Base-by-base conservation (phyloP, 169 alveolate genomes). In the Neospora caninum region DNA sequence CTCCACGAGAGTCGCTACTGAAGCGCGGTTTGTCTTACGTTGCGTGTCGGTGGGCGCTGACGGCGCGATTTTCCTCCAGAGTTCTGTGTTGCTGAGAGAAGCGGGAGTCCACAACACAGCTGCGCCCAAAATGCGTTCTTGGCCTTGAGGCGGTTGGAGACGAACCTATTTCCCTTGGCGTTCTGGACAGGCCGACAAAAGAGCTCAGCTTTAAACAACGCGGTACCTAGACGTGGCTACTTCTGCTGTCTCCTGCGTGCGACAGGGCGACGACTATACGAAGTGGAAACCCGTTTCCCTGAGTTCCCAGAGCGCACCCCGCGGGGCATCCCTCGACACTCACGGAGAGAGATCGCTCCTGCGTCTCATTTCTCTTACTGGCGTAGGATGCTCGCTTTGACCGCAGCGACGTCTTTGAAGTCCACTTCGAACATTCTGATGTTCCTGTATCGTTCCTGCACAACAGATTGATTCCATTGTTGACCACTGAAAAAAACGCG, bases 371-470 rank as follows among this genome's bases (percentile, higher is more conserved):
- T 73, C 39, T 10, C 84, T 31, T n/a, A 73, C 84, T 73, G 84
- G 49, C 42, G 49, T 13, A 73, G 22, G 39, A 73, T 36, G 84
- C 84, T 4, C 2, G 2, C 27, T n/a, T 73, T 73, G 49, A 31
- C 45, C 2, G 39, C 84, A 16, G n/a, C 42, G 45, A 73, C 84
- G 45, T 73, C 84, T 6, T 9, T 31, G 84, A 73, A 73, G 84
- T 73, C 84, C 84, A 73, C 84, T n/a, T 73, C 84, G 84, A 73
- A 73, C 84, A 73, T 10, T 10, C 20, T 34, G 9, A 73, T 34
- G 43, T 73, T 73, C 25, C 25, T 73, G 43, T 73, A 73, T 27
- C 84, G 84, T 73, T 73, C 84, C 84, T 73, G 43, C 84, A n/a
- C n/a, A 73, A 9, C 84, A 73, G 84, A 36, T 22, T 29, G 10